A percentile compares a stretch with the other conserved stretches of the same genome.
Evolutionary conservation across 331 rosid genomes (phyloP).

Genomic region (Quercus phellos): DNA sequence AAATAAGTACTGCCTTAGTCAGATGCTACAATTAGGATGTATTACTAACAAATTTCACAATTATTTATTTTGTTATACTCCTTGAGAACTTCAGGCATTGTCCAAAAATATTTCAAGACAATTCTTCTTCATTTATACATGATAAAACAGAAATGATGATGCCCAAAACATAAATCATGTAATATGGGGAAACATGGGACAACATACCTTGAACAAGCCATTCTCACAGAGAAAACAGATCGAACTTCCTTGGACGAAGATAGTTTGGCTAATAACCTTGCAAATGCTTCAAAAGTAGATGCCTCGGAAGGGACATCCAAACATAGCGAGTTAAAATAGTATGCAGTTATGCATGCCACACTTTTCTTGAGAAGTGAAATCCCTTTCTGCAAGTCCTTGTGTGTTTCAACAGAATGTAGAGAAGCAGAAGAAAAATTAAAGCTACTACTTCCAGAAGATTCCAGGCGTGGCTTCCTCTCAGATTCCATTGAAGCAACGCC

Average conservation of each 20-base stretch:
- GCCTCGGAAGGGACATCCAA: constrained; percentile 83
- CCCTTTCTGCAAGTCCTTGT: constrained; percentile 90
- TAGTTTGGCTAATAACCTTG: constrained; percentile 72
- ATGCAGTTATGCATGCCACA: constrained; percentile 87
- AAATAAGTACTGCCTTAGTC: not conserved
- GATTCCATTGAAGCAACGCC: constrained; percentile 96
- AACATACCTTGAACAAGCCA: constrained; percentile 82
- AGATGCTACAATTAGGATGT: not conserved
- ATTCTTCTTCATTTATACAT: not conserved
- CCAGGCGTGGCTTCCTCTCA: constrained; percentile 66
- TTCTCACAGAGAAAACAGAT: constrained; percentile 62
- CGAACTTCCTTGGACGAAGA: constrained; percentile 96
- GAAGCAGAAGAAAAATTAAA: constrained; percentile 75
- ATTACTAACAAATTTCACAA: not conserved
- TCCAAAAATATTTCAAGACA: constrained; percentile 1
- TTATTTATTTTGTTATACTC: not conserved
- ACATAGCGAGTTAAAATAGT: constrained; percentile 73
- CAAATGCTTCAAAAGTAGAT: constrained; percentile 93
- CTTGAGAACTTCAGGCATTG: not conserved
- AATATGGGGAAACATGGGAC: not conserved
- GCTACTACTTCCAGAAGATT: constrained; percentile 75
- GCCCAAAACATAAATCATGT: not conserved
- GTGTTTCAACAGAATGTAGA: constrained; percentile 69
- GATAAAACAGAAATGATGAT: constrained; percentile 1
- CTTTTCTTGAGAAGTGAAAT: constrained; percentile 91